Base-by-base conservation (phyloP, 139 green algal genomes). In the Auxenochlorella pyrenoidosa region DNA sequence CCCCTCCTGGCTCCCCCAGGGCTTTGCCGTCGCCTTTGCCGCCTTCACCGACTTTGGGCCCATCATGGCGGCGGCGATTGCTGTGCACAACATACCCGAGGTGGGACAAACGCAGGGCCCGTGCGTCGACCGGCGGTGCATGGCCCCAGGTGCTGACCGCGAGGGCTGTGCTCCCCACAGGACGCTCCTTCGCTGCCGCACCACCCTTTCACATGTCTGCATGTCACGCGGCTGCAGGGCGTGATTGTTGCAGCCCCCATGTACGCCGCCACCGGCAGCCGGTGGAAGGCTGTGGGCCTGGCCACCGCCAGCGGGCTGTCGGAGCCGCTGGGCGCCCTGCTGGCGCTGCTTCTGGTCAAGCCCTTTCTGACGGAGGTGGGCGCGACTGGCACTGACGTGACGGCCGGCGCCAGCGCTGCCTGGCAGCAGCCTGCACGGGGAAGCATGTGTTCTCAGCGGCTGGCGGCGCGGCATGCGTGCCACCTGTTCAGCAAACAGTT, bases 191-290 rank as follows among this genome's bases (percentile, higher is more conserved):
- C 8, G 59, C 59, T 68, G 59, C 22, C 19, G 22, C 3, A 28
- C 19, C 16, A 68, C 24, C 59, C 59, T 68, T 34, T 16, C 30
- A 2, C 63, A 36, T 22, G 63, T 4, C 30, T 30, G 24, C 24
- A 30, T 34, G 8, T 18, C 28, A 3, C 36, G 63, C 2, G 2
- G 54, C 58, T 88, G 22, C 90, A 97, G 92, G 96, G 96, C 2
- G 89, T 98, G 65, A 95, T 98, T 60, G 93, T 98, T 26, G 95
- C 96, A 5, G 95, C 95, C 4, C 96, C 96, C 36, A 92, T 98
- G n/a, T 98, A 95, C 85, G 96, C 96, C 0, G 96, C 96, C 16
- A 98, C 96, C 0, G 84, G 94, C 65, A 96, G 90, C 89, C 87
- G 96, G 8, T 91, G 83, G 86, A 91, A 93, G 54, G 96, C 96